Base-by-base conservation (phyloP, 352 stramenopile genomes). In the Globisporangium yorkense region DNA sequence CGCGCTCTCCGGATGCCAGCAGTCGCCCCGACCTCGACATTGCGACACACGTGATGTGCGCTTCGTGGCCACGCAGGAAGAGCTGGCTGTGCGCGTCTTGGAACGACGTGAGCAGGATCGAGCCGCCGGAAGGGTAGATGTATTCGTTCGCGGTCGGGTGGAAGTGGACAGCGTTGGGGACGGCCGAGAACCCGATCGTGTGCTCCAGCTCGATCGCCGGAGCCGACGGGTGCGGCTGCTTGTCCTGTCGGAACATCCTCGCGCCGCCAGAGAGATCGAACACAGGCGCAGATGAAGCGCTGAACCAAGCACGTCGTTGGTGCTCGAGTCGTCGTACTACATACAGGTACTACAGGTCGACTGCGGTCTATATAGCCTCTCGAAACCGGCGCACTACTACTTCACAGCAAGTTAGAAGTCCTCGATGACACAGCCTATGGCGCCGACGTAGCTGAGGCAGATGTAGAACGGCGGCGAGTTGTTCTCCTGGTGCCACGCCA, bases 171-270 rank as follows among this genome's bases (percentile, higher is more conserved):
- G 83, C 77, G n/a, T 92, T 88, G 9, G 75, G 72, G 24, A 96
- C 68, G 4, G 83, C 73, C 4, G 80, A 92, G 61, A 94, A 93
- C 8, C 89, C 93, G 58, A 98, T 97, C n/a, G 86, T 93, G 68
- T 97, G 92, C 67, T 97, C 89, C 41, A 98, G 70, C 57, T 97
- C 92, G 39, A 97, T 89, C 16, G 50, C 53, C 3, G 66, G 53
- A 5, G 31, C 37, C 31, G 45, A 43, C 33, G 41, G 56, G 24
- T 62, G 51, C n/a, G 37, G 35, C 20, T 40, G 51, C 31, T 37
- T 62, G 24, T 20, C 40, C 20, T 21, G 31, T 7, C 39, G 43
- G 16, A 35, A 40, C 45, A 35, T 15, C 12, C 21, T 27, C 29
- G 29, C 9, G 39, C 8, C 52, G 44, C 3, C 18, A 5, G n/a